Evolutionary conservation across 1,284 basidiomycete genomes (phyloP).

Genomic region (Leccinum subspadiceum): DNA sequence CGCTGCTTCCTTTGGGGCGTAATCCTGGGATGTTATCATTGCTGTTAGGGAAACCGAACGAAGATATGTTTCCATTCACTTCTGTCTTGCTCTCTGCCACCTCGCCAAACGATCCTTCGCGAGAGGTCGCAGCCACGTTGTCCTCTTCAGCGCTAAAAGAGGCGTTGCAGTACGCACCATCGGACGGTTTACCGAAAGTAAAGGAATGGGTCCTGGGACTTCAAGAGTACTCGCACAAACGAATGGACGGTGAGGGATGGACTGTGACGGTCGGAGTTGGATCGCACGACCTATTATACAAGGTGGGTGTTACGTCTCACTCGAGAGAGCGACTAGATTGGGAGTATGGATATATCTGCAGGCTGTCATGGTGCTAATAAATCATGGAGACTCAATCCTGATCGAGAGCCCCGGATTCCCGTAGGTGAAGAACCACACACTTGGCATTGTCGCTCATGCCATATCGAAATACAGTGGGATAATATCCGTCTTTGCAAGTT

Average conservation of each 20-base stretch:
- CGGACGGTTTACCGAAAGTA: neutral
- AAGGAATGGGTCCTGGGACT: slow-evolving; percentile 4
- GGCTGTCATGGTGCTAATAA: slow-evolving; percentile 1
- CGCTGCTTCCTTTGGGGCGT: slow-evolving; percentile 3
- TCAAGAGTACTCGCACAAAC: slow-evolving; percentile 1
- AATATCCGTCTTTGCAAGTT: slow-evolving; percentile 54
- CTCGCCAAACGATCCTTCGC: neutral
- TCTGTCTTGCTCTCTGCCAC: slow-evolving; percentile 7
- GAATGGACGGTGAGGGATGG: slow-evolving; percentile 3
- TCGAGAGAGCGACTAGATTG: neutral
- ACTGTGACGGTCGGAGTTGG: neutral
- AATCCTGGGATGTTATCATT: slow-evolving; percentile 1
- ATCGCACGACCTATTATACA: slow-evolving; percentile 4
- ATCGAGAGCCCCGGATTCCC: slow-evolving; percentile 2
- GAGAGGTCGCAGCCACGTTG: slow-evolving; percentile 1
- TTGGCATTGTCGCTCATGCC: neutral
- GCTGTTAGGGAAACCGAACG: slow-evolving; percentile 2
- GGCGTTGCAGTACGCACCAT: neutral
- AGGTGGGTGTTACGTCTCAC: neutral
- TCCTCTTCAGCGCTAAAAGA: neutral
- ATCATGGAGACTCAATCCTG: neutral
- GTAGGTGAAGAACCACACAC: neutral
- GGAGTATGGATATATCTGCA: neutral
- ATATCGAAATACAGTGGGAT: slow-evolving; percentile 44
- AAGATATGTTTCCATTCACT: slow-evolving; percentile 3